Evolutionary conservation across 768 basidiomycete species (phyloP).

Genomic region (Phylloporus arenicola): DNA sequence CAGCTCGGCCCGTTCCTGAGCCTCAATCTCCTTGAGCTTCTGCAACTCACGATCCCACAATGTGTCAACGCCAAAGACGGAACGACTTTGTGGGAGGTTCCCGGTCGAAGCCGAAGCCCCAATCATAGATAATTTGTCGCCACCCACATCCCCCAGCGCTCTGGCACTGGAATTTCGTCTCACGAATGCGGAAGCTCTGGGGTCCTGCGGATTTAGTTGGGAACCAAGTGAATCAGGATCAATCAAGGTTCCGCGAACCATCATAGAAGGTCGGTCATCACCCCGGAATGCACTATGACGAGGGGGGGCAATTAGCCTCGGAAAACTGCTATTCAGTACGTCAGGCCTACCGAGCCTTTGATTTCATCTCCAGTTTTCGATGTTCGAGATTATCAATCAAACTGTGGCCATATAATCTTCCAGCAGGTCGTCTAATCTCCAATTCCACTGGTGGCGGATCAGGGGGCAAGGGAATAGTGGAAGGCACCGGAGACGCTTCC

Average conservation of each 20-base stretch:
- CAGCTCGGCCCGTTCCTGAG: constrained; percentile 54
- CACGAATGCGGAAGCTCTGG: constrained; percentile 37
- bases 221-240: constrained; percentile 57
- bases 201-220: constrained; percentile 42
- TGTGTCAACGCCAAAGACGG: constrained; percentile 94
- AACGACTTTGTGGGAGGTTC: constrained; percentile 46
- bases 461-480: constrained; percentile 28
- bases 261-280: constrained; percentile 89
- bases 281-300: constrained; percentile 72
- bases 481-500: constrained; percentile 33
- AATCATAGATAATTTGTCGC: constrained; percentile 28
- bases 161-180: constrained; percentile 54
- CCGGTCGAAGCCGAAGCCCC: constrained; percentile 30
- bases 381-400: constrained; percentile 86
- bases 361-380: constrained; percentile 77
- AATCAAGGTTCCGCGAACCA: constrained; percentile 76
- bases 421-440: constrained; percentile 50
- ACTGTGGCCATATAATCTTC: constrained; percentile 81
- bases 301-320: constrained; percentile 6
- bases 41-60: constrained; percentile 86
- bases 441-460: constrained; percentile 29
- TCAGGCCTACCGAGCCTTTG: constrained; percentile 69
- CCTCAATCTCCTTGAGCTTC: constrained; percentile 75
- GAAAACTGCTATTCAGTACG: not conserved
- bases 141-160: constrained; percentile 63